Evolutionary conservation across 257 asterid species (phyloP).

Genomic region (Solanum corneliomulleri): DNA sequence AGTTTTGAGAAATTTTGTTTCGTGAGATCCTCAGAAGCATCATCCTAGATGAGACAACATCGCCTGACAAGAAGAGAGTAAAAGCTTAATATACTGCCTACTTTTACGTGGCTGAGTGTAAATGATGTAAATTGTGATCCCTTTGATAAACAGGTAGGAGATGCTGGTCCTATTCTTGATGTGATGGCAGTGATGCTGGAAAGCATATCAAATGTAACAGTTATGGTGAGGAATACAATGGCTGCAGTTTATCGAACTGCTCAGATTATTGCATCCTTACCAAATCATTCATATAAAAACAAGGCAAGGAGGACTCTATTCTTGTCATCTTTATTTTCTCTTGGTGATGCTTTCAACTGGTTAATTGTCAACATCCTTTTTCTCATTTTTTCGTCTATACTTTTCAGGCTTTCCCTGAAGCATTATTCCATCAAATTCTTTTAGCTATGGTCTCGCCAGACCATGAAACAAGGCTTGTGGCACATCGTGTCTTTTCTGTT

Average conservation of each 20-base stretch:
- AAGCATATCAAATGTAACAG: conserved; percentile 48
- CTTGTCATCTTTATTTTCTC: conserved; percentile 1
- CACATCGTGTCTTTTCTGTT: conserved; percentile 65
- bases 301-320: conserved; percentile 33
- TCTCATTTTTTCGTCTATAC: not conserved
- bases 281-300: conserved; percentile 42
- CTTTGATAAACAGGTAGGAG: conserved; percentile 47
- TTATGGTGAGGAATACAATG: conserved; percentile 62
- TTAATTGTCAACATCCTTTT: not conserved
- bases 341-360: not conserved
- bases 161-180: conserved; percentile 73
- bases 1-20: not conserved
- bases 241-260: conserved; percentile 54
- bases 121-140: conserved; percentile 7
- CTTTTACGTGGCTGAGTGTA: conserved; percentile 2
- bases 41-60: not conserved
- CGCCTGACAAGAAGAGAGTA: not conserved
- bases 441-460: conserved; percentile 62
- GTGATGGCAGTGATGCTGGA: conserved; percentile 82
- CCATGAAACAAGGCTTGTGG: conserved; percentile 64
- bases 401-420: conserved; percentile 68
- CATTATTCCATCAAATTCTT: conserved; percentile 63
- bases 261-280: conserved; percentile 55
- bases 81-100: not conserved
- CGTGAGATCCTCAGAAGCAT: not conserved